Conservation (phyloP, 805 yeast species). For the Suhomyces sp. region DNA sequence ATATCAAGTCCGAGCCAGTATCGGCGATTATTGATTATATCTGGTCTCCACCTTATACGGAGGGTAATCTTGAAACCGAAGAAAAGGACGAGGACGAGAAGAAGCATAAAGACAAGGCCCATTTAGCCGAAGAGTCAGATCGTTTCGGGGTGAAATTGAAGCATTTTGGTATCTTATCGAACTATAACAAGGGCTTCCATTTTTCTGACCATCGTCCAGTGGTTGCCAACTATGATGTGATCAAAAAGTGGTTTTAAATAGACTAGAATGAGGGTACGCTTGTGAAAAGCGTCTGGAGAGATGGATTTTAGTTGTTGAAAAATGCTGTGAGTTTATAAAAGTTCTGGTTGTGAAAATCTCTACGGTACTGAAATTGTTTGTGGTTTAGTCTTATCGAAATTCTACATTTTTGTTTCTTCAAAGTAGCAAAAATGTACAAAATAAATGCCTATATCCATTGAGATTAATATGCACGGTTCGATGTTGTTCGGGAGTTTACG, state of each 20-base stretch:
- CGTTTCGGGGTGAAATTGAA: slow-evolving; percentile 26
- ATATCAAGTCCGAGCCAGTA: slow-evolving; percentile 24
- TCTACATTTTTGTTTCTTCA: no score
- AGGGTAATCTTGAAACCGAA: slow-evolving; percentile 1
- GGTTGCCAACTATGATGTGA: slow-evolving; percentile 18
- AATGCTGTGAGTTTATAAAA: no score
- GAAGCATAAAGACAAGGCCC: slow-evolving; percentile 3
- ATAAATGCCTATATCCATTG: no score
- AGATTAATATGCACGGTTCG: no score
- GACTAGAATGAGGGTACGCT: no score
- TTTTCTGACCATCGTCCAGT: slow-evolving; percentile 47
- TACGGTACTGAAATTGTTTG: no score
- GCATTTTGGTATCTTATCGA: slow-evolving; percentile 40
- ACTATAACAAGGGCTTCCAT: slow-evolving; percentile 28
- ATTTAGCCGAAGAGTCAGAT: slow-evolving; percentile 1
- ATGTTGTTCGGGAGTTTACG: no score
- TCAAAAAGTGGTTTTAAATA: slow-evolving; percentile 4
- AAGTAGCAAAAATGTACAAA: no score
- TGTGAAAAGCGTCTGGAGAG: no score
- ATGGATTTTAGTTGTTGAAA: no score
- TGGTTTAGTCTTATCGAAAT: no score
- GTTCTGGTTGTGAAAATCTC: no score
- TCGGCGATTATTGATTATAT: slow-evolving; percentile 43
- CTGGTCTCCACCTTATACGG: slow-evolving; percentile 33
- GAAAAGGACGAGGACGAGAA: slow-evolving; percentile 8